phyloP scores from a whole-genome alignment of 2,329 filamentous ascomycete species.

The Sporothrix sp. region DNA sequence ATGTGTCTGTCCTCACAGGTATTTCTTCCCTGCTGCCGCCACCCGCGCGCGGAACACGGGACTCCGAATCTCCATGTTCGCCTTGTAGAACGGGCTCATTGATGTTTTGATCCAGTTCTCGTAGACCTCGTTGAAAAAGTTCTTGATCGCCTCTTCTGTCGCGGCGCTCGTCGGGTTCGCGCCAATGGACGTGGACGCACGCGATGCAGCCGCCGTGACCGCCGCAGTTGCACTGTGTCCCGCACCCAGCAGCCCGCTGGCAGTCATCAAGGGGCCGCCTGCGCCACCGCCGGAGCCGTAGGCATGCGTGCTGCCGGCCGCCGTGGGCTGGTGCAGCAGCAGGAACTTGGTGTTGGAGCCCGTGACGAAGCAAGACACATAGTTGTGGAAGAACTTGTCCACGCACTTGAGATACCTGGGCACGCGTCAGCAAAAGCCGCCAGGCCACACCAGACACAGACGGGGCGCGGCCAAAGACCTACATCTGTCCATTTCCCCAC shows the following conservation, averaged over 20 bases:
- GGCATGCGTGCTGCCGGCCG: constrained; percentile 16
- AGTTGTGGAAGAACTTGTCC: constrained; percentile 93
- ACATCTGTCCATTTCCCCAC: constrained; percentile 83
- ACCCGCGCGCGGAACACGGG: constrained; percentile 77
- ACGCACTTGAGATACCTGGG: constrained; percentile 87
- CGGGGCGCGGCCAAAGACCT: constrained; percentile 22
- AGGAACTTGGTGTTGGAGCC: constrained; percentile 89
- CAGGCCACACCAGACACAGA: not conserved
- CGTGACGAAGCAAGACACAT: constrained; percentile 90
- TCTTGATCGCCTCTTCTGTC: constrained; percentile 89
- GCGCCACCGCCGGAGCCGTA: constrained; percentile 15
- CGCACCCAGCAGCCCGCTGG: constrained; percentile 1
- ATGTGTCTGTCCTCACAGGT: constrained; percentile 44
- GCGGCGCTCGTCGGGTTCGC: constrained; percentile 81
- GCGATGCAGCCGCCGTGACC: constrained; percentile 29
- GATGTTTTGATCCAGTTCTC: constrained; percentile 94
- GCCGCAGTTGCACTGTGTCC: constrained; percentile 25
- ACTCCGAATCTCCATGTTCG: constrained; percentile 77
- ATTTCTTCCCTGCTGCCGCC: constrained; percentile 83
- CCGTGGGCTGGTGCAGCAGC: constrained; percentile 70
- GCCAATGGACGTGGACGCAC: constrained; percentile 60
- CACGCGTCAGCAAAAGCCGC: not conserved
- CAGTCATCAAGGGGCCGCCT: not conserved
- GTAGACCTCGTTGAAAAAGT: constrained; percentile 92
- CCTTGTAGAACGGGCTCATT: constrained; percentile 92